Evolutionary conservation across 495 filamentous ascomycete species (phyloP), one percentile per base, ranked within the genome.

Genomic region (Peziza echinospora): DNA sequence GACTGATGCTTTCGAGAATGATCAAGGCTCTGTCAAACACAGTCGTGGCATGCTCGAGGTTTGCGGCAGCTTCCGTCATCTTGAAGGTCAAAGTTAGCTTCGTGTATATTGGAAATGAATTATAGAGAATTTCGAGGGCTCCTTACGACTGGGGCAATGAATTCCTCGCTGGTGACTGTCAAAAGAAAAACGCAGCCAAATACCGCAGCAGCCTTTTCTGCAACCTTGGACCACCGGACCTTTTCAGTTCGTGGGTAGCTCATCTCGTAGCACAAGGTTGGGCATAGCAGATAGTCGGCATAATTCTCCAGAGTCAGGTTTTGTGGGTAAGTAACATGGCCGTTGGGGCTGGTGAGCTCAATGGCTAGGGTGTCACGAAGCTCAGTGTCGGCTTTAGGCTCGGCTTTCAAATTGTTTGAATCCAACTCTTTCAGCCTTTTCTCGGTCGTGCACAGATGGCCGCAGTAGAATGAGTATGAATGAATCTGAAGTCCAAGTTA

Each of bases 151-250:
- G 89, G 89, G 1, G 93, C 68, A 60, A 97, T 91, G 63, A 93
- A 97, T 56, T 97, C 89, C 60, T 96, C 89, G 44, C 80, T 86
- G 5, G 77, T 83, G 49, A 94, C 67, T 0, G 82, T 93, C 46
- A 97, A 66, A 8, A 97, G 72, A 65, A 94, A 97, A 55, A 97
- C 91, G 60, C 87, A 93, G 17, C 89, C 89, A 62, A 94, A 94
- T 10, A 87, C 77, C 25, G 89, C 89, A n/a, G 80, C 67, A 23
- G 80, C 71, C 63, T 96, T 96, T 59, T 74, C 80, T 25, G 78
- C 72, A 24, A 97, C 70, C 50, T 87, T 78, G n/a, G 71, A 67
- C 82, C 83, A 93, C 51, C 78, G 69, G 23, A 81, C 74, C 6
- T 67, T 65, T 3, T 68, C 63, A 34, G 74, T 87, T 22, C 89